Percentiles rank a stretch among this genome's conserved stretches.
Evolutionary conservation across 192 early-diverging fungal genomes (phyloP).

Genomic region (Endogone sp.): DNA sequence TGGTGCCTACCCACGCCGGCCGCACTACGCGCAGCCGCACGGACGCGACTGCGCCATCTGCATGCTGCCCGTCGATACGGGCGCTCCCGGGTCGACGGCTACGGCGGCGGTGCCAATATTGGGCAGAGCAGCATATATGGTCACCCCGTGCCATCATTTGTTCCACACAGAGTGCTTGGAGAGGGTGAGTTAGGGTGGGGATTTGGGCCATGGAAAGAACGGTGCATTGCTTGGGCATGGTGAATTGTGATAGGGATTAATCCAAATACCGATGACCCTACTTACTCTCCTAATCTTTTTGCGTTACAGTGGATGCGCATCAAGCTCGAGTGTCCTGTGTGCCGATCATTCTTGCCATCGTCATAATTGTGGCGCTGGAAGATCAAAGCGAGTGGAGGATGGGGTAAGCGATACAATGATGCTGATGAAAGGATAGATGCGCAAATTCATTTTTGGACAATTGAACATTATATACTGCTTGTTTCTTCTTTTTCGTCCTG

Average conservation of each 20-base stretch:
- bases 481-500: not conserved
- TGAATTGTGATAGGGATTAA: no score
- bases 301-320: constrained; percentile 78
- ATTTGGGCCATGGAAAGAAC: no score
- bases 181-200: constrained; percentile 35
- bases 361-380: constrained; percentile 32
- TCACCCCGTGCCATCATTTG: constrained; percentile 76
- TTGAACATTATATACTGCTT: not conserved
- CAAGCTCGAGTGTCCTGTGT: constrained; percentile 73
- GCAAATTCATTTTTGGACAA: not conserved
- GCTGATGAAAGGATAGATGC: not conserved
- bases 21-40: no score
- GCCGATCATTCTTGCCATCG: constrained; percentile 56
- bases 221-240: no score
- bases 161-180: constrained; percentile 77
- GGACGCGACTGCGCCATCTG: constrained; percentile 70
- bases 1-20: constrained; percentile 15
- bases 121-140: constrained; percentile 57
- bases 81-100: constrained; percentile 12
- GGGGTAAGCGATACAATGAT: not conserved
- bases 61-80: constrained; percentile 45
- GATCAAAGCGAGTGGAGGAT: not conserved
- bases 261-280: not conserved
- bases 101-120: constrained; percentile 40
- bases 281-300: not conserved